Conservation (phyloP, 805 yeast genomes). For the Yarrowia osloensis region DNA sequence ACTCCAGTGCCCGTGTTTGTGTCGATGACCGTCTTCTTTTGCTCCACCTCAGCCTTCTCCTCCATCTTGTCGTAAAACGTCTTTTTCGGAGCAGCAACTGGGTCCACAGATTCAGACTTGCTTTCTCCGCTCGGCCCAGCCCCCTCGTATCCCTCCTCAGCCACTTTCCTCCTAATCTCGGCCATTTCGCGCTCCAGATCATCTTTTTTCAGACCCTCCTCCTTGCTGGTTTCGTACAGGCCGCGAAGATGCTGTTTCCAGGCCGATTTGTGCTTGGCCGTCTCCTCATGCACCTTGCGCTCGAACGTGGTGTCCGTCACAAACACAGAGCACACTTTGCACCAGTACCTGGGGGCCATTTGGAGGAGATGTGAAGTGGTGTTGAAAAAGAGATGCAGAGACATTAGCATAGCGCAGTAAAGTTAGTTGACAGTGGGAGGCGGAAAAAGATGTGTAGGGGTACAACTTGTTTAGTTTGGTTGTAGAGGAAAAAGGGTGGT, state of each 20-base stretch:
- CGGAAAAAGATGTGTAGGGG: too few species aligned
- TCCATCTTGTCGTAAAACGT: slow-evolving; percentile 10
- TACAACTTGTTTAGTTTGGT: too few species aligned
- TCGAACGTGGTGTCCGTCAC: slow-evolving; percentile 18
- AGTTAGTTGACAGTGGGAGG: too few species aligned
- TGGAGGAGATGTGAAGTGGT: not conserved
- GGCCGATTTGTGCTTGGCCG: slow-evolving; percentile 29
- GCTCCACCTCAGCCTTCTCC: not conserved
- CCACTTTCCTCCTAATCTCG: not conserved
- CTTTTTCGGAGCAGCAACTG: not conserved
- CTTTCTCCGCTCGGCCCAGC: not conserved
- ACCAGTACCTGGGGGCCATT: slow-evolving; percentile 15
- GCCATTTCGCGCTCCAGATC: slow-evolving; percentile 20
- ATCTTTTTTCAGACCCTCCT: not conserved
- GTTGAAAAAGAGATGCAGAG: too few species aligned
- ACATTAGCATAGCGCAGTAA: too few species aligned
- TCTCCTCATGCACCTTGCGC: slow-evolving; percentile 32
- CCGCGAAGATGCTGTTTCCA: slow-evolving; percentile 33
- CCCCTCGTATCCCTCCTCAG: not conserved
- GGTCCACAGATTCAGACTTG: not conserved
- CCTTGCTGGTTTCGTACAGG: not conserved
- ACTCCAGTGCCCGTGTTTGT: slow-evolving; percentile 9
- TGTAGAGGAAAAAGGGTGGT: not conserved
- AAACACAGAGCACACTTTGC: slow-evolving; percentile 30
- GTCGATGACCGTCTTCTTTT: not conserved